Evolutionary conservation across 345 rosid species (phyloP), one percentile per base, ranked within the genome.

Genomic region (Bruguiera gymnorhiza): DNA sequence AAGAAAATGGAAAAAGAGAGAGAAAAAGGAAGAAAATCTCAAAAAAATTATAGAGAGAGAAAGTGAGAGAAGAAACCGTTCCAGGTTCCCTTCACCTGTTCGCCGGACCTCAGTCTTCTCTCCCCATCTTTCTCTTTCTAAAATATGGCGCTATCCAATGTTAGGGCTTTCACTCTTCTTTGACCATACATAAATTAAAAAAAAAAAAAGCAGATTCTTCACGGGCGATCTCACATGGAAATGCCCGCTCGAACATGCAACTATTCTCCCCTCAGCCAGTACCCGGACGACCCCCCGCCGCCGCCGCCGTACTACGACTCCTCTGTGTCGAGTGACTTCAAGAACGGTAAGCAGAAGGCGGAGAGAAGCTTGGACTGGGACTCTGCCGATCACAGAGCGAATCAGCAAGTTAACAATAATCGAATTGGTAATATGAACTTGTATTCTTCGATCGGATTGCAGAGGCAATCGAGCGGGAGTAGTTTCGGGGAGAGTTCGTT

Each of bases 381-480:
- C 62, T 79, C 79, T 53, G 83, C 73, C 56, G 88, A 86, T 79
- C 89, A 83, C 27, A 78, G 82, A 69, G 16, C 63, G 72, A 78
- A 76, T 66, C 83, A 75, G 68, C 86, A 75, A 37, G 67, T 82
- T 2, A 85, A 70, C 66, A 70, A 59, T 31, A 71, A 60, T 26
- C 85, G 97, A 56, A 82, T 72, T 62, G 86, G 88, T 8, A 75
- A 63, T 48, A n/a, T 54, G 70, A 86, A 64, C 78, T 29, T 77
- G 72, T 87, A 74, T 31, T 62, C 86, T 10, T 84, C 96, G 62
- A 69, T 85, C 71, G 95, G 87, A 37, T 70, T 92, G 68, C 98
- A 96, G 75, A 81, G 98, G 81, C 94, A 92, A 74, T 92, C 98
- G 37, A 96, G 99, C 78, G 98, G 98, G 75, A 92, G 99, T 54